Conservation (phyloP, 805 yeast genomes). For the Yarrowia sp. region DNA sequence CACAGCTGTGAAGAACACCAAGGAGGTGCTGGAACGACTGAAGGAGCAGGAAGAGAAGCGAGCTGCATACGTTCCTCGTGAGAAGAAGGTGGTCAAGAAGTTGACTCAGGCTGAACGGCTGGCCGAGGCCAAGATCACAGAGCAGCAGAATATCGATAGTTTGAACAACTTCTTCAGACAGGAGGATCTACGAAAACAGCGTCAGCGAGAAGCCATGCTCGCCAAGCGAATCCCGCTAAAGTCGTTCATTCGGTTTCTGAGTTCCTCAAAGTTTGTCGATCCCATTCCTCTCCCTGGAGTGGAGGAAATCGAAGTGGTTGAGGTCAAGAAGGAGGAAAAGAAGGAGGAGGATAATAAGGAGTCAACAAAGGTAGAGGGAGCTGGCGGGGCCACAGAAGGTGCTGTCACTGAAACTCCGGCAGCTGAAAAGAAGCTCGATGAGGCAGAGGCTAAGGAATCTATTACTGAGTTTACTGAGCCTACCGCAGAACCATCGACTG, state of each 20-base stretch:
- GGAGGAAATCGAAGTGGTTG: slow-evolving; percentile 46
- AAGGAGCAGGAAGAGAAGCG: slow-evolving; percentile 70
- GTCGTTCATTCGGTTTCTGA: slow-evolving; percentile 62
- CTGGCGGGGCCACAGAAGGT: neutral
- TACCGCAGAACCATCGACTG: neutral
- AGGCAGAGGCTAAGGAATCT: neutral
- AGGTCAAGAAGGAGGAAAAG: slow-evolving; percentile 49
- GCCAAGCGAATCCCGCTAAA: slow-evolving; percentile 68
- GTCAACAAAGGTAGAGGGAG: slow-evolving; percentile 41
- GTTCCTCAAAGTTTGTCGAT: slow-evolving; percentile 59
- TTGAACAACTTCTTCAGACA: slow-evolving; percentile 81
- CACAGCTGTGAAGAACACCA: slow-evolving; percentile 77
- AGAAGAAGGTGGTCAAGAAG: slow-evolving; percentile 44
- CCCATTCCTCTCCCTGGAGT: slow-evolving; percentile 53
- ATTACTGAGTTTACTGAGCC: slow-evolving; percentile 40
- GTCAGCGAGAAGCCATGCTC: slow-evolving; percentile 73
- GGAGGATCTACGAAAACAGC: slow-evolving; percentile 79
- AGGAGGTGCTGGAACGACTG: slow-evolving; percentile 76
- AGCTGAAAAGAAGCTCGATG: neutral
- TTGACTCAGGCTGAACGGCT: slow-evolving; percentile 75
- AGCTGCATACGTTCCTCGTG: slow-evolving; percentile 51
- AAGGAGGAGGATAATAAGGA: slow-evolving; percentile 50
- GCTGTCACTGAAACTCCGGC: neutral
- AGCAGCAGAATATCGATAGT: slow-evolving; percentile 73
- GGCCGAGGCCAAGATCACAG: slow-evolving; percentile 88